Evolutionary conservation across 2,329 filamentous ascomycete species (phyloP), one percentile per base, ranked within the genome.

Genomic region (Trichoderma sp.): DNA sequence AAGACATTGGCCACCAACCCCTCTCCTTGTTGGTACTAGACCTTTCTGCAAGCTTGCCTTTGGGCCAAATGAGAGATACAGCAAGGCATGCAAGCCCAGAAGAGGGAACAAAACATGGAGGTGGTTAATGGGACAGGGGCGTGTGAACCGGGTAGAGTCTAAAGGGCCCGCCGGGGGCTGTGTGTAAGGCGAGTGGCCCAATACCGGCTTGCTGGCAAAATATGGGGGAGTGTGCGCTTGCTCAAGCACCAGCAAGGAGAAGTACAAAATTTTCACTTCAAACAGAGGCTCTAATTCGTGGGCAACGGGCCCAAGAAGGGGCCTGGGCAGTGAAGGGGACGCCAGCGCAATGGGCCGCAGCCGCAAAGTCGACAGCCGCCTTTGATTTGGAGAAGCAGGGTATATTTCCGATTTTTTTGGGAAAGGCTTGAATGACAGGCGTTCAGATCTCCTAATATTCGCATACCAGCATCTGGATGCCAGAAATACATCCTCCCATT

Each of bases 331-430:
- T 50, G 60, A 31, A 21, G 45, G 56, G 21, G 60, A 64, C 41
- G 71, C 71, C 71, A 73, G 71, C 71, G 71, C 71, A 73, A 73
- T 73, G 71, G 71, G 63, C 53, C 64, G 71, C 71, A 67, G 64
- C 63, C 64, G 71, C 71, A 74, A 35, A 56, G 35, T 59, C 50
- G 64, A 66, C 71, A 74, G 71, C 71, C 71, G 63, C 71, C n/a
- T n/a, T n/a, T n/a, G n/a, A n/a, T n/a, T n/a, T n/a, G n/a, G n/a
- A n/a, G n/a, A n/a, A n/a, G n/a, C n/a, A n/a, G n/a, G n/a, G n/a
- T n/a, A n/a, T n/a, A n/a, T n/a, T n/a, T n/a, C n/a, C n/a, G n/a
- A n/a, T n/a, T n/a, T n/a, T n/a, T n/a, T n/a, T n/a, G n/a, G n/a
- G n/a, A n/a, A n/a, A n/a, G n/a, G n/a, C n/a, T n/a, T n/a, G n/a